These are phyloP conservation scores for Orbilia javanica DNA, from an alignment of 2,329 filamentous ascomycete species.

Conservation along the genomic window DNA sequence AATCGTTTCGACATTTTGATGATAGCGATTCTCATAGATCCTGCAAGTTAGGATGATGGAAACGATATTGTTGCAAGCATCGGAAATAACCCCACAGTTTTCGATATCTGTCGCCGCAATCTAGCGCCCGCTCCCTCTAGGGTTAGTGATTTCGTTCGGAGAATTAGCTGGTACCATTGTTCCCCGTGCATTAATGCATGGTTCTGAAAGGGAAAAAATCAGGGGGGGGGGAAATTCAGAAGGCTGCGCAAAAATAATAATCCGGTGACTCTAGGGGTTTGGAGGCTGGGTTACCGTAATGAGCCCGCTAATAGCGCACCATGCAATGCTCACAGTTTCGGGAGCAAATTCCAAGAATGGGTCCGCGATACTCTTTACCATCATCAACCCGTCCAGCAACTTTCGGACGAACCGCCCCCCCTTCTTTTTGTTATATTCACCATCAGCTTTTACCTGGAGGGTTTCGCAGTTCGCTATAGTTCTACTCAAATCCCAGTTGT, in stretches of 20 bases:
- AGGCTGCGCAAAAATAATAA: background rate
- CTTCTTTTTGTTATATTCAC: conserved; percentile 22
- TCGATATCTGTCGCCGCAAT: conserved; percentile 29
- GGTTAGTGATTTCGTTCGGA: background rate
- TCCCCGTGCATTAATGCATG: background rate
- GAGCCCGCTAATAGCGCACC: conserved; percentile 33
- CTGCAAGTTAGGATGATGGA: conserved; percentile 28
- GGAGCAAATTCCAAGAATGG: conserved; percentile 35
- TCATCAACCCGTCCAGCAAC: conserved; percentile 9
- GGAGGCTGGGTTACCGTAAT: conserved; percentile 24
- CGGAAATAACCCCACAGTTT: conserved; percentile 36
- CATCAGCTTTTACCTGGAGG: conserved; percentile 18
- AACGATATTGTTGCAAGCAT: conserved; percentile 28
- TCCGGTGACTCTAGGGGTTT: background rate
- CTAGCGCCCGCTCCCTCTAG: background rate
- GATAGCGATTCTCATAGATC: conserved; percentile 24
- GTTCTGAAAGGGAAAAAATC: background rate
- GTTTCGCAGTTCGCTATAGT: conserved; percentile 39
- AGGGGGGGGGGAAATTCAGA: background rate
- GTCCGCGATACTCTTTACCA: conserved; percentile 33
- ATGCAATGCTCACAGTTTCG: conserved; percentile 32
- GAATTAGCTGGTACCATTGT: background rate
- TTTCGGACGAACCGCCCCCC: conserved; percentile 25
- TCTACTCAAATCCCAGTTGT: conserved; percentile 13
- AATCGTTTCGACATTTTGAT: background rate